Conservation (phyloP, 768 basidiomycete species). For the Auriscalpium microsporum region DNA sequence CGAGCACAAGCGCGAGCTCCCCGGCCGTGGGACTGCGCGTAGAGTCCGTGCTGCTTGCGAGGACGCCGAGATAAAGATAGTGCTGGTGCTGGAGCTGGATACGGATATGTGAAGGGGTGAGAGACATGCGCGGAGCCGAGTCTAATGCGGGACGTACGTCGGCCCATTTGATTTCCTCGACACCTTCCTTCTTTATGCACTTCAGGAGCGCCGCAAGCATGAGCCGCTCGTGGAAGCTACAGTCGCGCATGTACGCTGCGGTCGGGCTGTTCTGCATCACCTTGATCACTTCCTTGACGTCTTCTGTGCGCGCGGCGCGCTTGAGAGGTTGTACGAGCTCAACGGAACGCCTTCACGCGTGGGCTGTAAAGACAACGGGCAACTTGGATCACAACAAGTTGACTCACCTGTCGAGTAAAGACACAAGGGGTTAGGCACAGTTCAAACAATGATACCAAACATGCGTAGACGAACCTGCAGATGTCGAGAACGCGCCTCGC, state of each 20-base stretch:
- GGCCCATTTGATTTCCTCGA: constrained; percentile 82
- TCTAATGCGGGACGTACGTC: constrained; percentile 41
- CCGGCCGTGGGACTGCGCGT: constrained; percentile 45
- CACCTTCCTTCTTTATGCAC: constrained; percentile 74
- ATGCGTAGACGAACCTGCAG: constrained; percentile 50
- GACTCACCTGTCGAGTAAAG: too few relatives aligned
- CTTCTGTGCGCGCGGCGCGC: constrained; percentile 51
- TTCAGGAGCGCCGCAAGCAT: constrained; percentile 80
- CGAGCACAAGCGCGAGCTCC: constrained; percentile 64
- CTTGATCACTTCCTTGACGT: constrained; percentile 72
- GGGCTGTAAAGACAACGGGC: too few relatives aligned
- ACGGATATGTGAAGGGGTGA: background rate
- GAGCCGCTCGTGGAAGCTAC: constrained; percentile 81
- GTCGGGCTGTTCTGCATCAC: constrained; percentile 90
- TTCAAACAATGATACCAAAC: background rate
- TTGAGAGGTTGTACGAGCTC: constrained; percentile 56
- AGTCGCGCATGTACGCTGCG: constrained; percentile 70
- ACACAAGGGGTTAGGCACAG: too few relatives aligned
- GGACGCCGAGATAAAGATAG: constrained; percentile 53
- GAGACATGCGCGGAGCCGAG: background rate
- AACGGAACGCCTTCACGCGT: constrained; percentile 56
- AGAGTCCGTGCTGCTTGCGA: constrained; percentile 53
- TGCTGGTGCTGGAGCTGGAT: constrained; percentile 70
- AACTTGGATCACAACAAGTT: too few relatives aligned
- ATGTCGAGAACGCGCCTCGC: constrained; percentile 90